phyloP scores from a whole-genome alignment of 2,329 filamentous ascomycete species.

The Stemphylium beticola region DNA sequence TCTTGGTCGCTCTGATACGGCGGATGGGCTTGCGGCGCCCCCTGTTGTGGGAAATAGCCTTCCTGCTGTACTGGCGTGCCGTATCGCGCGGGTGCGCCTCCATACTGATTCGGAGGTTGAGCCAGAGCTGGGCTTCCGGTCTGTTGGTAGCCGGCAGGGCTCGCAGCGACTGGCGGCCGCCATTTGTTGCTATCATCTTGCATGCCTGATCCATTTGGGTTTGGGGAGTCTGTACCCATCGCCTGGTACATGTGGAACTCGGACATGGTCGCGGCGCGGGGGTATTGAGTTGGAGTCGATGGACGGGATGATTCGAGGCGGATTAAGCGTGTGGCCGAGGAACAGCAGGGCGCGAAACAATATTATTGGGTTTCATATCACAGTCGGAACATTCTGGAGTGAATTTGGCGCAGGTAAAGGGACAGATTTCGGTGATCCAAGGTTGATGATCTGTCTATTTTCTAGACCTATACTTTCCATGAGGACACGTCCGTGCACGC shows the following conservation, averaged over 20 bases:
- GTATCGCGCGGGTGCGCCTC: constrained; percentile 36
- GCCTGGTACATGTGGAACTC: constrained; percentile 49
- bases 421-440: constrained; percentile 18
- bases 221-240: constrained; percentile 38
- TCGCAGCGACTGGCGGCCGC: constrained; percentile 52
- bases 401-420: constrained; percentile 13
- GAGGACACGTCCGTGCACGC: constrained; percentile 20
- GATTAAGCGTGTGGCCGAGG: constrained; percentile 22
- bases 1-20: constrained; percentile 40
- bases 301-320: constrained; percentile 18
- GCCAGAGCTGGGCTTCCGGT: constrained; percentile 41
- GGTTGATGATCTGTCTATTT: constrained; percentile 43
- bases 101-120: constrained; percentile 41
- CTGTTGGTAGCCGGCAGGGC: constrained; percentile 54
- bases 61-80: constrained; percentile 41
- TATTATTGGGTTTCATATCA: constrained; percentile 32
- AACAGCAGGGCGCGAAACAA: constrained; percentile 15
- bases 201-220: constrained; percentile 35
- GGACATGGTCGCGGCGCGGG: constrained; percentile 44
- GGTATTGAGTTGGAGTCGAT: constrained; percentile 21
- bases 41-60: constrained; percentile 52
- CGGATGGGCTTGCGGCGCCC: constrained; percentile 25
- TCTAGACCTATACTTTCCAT: constrained; percentile 31
- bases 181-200: constrained; percentile 44
- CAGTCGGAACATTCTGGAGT: constrained; percentile 14